A percentile compares a stretch with the other conserved stretches of the same genome.
Conservation (phyloP, 805 yeast species). For the Allodekkera sacchari region DNA sequence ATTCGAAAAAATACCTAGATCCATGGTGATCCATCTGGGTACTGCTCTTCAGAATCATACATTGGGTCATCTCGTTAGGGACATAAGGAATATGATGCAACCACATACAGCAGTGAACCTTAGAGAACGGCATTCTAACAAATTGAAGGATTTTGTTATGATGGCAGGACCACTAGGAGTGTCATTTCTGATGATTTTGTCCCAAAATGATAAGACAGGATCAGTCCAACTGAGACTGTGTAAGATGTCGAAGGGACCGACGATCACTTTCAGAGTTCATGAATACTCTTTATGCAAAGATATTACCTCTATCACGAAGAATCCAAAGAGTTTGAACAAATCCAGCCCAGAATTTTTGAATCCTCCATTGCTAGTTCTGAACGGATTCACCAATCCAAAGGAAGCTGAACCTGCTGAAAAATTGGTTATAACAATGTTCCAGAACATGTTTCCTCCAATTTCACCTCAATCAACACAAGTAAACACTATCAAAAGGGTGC, state of each 20-base stretch:
- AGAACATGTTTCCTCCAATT: constrained; percentile 92
- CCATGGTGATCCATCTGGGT: constrained; percentile 91
- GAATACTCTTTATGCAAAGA: constrained; percentile 79
- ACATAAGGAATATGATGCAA: constrained; percentile 85
- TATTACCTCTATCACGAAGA: constrained; percentile 56
- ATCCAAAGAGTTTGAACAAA: constrained; percentile 69
- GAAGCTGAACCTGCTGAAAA: constrained; percentile 67
- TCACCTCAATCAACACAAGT: constrained; percentile 78
- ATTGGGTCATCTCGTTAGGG: constrained; percentile 74
- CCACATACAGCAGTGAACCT: constrained; percentile 92
- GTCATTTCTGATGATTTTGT: constrained; percentile 77
- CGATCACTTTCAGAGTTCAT: constrained; percentile 70
- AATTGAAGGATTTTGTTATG: constrained; percentile 87
- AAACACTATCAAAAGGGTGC: constrained; percentile 68
- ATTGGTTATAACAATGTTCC: constrained; percentile 80
- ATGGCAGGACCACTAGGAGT: constrained; percentile 98
- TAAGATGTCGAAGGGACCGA: constrained; percentile 91
- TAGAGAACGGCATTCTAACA: constrained; percentile 79
- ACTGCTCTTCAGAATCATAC: constrained; percentile 67
- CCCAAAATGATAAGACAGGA: constrained; percentile 71
- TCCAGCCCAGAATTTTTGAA: constrained; percentile 54
- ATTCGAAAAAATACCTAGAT: constrained; percentile 68
- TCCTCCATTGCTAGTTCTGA: constrained; percentile 89
- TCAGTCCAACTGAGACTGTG: constrained; percentile 77
- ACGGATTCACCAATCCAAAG: constrained; percentile 73